Base-by-base conservation (phyloP, 2,329 filamentous ascomycete genomes). In the Rasamsonia emersonii region DNA sequence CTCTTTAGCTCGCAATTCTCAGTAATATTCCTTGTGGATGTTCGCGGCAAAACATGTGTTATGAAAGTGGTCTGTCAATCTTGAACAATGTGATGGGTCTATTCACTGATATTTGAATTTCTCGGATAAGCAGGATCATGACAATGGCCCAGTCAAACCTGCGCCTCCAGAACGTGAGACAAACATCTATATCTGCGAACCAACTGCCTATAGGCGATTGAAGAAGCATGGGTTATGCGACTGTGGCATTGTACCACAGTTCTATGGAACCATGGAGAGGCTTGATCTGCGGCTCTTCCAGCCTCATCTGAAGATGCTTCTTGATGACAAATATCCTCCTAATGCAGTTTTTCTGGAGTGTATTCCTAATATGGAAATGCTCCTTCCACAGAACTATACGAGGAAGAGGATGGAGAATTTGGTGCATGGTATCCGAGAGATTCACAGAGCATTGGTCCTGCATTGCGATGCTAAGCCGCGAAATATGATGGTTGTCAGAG, bases 291-390 rank as follows among this genome's bases (percentile, higher is more conserved):
- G 11, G 7, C 9, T 23, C 28, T 23, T 5, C 18, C 28, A 20
- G 28, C 17, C 28, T 10, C 16, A 30, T 14, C 21, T 32, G 4
- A 24, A 32, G 10, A 17, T 9, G n/a, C 25, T 32, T 20, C 13
- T 28, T 20, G 9, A 37, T 5, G 45, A 53, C 28, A 37, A 43
- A 31, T 34, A 33, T 18, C 26, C 36, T 10, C 44, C 46, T 4
- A 42, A 35, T 4, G 49, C 42, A 1, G 44, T 54, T 6, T 27
- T 53, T 4, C 32, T 51, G 11, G 50, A 51, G 26, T 51, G 49
- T 28, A 38, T 53, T 11, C 36, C 43, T 6, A 32, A 44, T 26
- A 30, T 45, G 11, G 39, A 47, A 24, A 28, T 11, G 3, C 9
- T 53, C 3, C 41, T 46, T 15, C 45, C 42, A 24, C 27, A 35